These are phyloP conservation scores for Parasitella parasitica DNA, from an alignment of 371 early-diverging fungal genomes.

Conservation along the genomic window DNA sequence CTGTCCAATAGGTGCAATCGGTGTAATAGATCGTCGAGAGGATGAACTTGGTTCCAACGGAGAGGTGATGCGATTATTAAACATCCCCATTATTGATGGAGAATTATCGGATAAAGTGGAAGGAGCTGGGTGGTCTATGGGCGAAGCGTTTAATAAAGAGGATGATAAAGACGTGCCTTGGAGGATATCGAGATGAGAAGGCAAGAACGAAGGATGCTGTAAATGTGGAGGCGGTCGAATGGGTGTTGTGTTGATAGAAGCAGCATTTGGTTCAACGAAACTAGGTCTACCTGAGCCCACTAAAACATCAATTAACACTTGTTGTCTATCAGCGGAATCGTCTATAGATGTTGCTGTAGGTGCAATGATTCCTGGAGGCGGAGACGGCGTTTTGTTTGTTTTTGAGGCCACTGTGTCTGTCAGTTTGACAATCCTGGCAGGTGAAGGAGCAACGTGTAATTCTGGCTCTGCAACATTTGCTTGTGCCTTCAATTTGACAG, in stretches of 20 bases:
- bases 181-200: conserved; percentile 14
- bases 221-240: conserved; percentile 2
- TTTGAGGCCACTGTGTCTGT: not conserved
- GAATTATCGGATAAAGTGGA: conserved; percentile 1
- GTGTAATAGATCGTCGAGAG: conserved; percentile 15
- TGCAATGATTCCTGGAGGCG: conserved; percentile 5
- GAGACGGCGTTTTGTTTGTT: not conserved
- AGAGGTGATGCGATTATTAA: conserved; percentile 9
- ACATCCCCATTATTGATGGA: conserved; percentile 10
- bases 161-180: conserved; percentile 5
- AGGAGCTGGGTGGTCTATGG: conserved; percentile 6
- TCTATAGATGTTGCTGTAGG: not conserved
- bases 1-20: conserved; percentile 44
- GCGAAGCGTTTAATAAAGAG: not conserved
- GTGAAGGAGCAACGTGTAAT: not conserved
- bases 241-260: not conserved
- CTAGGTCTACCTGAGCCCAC: conserved; percentile 14
- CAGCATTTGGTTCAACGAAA: not conserved
- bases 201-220: conserved; percentile 7
- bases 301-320: conserved; percentile 20
- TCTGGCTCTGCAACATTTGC: not conserved
- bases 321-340: conserved; percentile 14
- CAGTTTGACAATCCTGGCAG: not conserved
- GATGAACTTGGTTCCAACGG: conserved; percentile 5
- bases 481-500: not conserved